A percentile compares a stretch with the other conserved stretches of the same genome.
These are phyloP conservation scores for Nelumbo lutea DNA, from an alignment of 164 flowering plant genomes.

Conservation along the genomic window DNA sequence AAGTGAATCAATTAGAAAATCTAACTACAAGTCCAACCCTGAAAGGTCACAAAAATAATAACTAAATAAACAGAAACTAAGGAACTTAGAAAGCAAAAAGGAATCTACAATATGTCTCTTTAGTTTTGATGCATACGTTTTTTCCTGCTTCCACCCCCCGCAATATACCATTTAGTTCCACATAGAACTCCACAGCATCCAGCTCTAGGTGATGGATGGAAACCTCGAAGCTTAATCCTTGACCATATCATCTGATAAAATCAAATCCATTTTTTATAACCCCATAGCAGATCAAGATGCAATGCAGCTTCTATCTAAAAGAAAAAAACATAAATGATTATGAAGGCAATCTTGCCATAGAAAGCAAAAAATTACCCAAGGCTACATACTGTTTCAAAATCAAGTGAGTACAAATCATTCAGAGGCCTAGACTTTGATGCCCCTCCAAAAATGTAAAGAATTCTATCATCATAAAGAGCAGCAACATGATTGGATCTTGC, in stretches of 20 bases:
- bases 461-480: slow-evolving; percentile 80
- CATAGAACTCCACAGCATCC: slow-evolving; percentile 87
- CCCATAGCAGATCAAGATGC: not conserved
- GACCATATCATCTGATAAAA: slow-evolving; percentile 88
- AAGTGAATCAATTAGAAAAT: too few relatives aligned
- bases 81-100: not conserved
- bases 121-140: slow-evolving; percentile 49
- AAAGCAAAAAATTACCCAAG: not conserved
- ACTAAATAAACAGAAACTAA: too few relatives aligned
- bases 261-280: slow-evolving; percentile 2
- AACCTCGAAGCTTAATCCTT: slow-evolving; percentile 70
- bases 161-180: slow-evolving; percentile 93
- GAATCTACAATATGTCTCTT: not conserved
- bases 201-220: slow-evolving; percentile 93
- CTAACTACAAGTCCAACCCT: too few relatives aligned
- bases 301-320: not conserved
- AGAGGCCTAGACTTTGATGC: slow-evolving; percentile 70
- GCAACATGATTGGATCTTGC: slow-evolving; percentile 90
- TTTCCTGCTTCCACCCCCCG: slow-evolving; percentile 96
- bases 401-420: slow-evolving; percentile 89
- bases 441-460: slow-evolving; percentile 83
- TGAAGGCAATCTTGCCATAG: not conserved
- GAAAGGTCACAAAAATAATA: too few relatives aligned
- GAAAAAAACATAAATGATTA: slow-evolving; percentile 1
- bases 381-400: slow-evolving; percentile 82